Percentiles rank a stretch among this genome's conserved stretches.
Conservation (phyloP, 495 filamentous ascomycete species). For the Daldinia decipiens region DNA sequence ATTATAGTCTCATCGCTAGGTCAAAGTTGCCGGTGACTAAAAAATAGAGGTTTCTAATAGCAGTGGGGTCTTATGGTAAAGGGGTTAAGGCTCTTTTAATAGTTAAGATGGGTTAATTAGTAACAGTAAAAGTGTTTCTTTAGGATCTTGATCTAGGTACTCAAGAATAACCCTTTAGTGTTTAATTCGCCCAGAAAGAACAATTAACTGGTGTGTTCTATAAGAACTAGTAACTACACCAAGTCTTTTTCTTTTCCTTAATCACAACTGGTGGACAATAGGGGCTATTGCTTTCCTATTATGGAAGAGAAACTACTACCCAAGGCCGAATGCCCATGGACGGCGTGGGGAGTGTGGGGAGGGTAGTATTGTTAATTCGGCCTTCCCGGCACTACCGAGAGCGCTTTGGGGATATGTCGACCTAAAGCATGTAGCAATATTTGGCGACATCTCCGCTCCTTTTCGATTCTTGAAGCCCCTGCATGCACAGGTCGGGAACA, state of each 20-base stretch:
- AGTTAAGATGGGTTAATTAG: too few species aligned
- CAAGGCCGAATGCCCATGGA: conserved; percentile 1
- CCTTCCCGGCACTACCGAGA: not conserved
- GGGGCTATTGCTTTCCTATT: conserved; percentile 3
- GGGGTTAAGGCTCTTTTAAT: too few species aligned
- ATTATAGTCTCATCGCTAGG: not conserved
- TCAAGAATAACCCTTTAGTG: not conserved
- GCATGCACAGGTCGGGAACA: not conserved
- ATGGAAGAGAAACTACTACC: not conserved
- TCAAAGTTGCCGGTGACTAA: not conserved
- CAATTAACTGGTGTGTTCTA: not conserved
- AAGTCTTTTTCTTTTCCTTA: not conserved
- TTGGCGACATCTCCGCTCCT: not conserved
- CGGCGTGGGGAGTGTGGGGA: not conserved
- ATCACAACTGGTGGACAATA: not conserved
- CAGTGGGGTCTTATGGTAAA: too few species aligned
- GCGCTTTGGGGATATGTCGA: not conserved
- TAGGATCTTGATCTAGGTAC: too few species aligned
- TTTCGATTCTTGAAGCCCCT: not conserved
- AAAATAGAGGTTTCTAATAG: too few species aligned
- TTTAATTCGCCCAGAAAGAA: not conserved
- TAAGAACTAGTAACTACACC: not conserved
- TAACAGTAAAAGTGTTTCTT: too few species aligned
- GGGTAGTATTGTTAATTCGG: conserved; percentile 2
- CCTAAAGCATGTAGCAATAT: not conserved